phyloP scores from a whole-genome alignment of 768 basidiomycete species.

The Rubroboletus satanas region DNA sequence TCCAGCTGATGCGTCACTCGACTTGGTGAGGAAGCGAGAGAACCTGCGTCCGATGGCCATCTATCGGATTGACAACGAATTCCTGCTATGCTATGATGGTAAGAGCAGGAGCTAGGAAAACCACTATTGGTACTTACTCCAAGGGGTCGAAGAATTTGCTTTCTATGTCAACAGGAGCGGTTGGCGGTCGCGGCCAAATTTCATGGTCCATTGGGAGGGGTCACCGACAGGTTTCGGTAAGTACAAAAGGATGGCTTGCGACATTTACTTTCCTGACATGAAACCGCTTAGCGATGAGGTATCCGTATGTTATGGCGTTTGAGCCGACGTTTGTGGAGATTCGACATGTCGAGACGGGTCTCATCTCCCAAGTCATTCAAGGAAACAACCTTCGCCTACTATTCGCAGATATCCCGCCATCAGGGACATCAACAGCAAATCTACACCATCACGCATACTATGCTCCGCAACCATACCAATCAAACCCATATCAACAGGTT shows the following conservation, averaged over 20 bases:
- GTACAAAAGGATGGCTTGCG: constrained; percentile 27
- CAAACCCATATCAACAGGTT: constrained; percentile 32
- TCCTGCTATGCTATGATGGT: constrained; percentile 98
- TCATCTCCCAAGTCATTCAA: constrained; percentile 91
- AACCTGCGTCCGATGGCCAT: constrained; percentile 92
- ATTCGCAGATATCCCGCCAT: constrained; percentile 91
- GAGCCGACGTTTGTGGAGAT: constrained; percentile 97
- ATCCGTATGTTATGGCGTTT: constrained; percentile 95
- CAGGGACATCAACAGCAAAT: constrained; percentile 60
- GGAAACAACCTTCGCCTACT: constrained; percentile 85
- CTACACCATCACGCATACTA: constrained; percentile 36
- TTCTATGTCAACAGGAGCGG: constrained; percentile 99
- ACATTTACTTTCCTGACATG: constrained; percentile 3
- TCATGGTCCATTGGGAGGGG: constrained; percentile 98
- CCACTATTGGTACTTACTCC: constrained; percentile 5
- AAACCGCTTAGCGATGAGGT: constrained; percentile 70
- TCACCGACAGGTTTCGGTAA: constrained; percentile 89
- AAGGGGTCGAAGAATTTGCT: constrained; percentile 72
- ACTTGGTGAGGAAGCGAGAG: constrained; percentile 89
- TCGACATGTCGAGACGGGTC: constrained; percentile 89
- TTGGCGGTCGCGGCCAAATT: constrained; percentile 82
- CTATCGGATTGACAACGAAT: constrained; percentile 94
- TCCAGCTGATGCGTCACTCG: constrained; percentile 84
- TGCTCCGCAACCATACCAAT: constrained; percentile 26
- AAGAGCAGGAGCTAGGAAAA: constrained; percentile 25